Evolutionary conservation across 345 rosid species (phyloP).

Genomic region (Rhizophora apiculata): DNA sequence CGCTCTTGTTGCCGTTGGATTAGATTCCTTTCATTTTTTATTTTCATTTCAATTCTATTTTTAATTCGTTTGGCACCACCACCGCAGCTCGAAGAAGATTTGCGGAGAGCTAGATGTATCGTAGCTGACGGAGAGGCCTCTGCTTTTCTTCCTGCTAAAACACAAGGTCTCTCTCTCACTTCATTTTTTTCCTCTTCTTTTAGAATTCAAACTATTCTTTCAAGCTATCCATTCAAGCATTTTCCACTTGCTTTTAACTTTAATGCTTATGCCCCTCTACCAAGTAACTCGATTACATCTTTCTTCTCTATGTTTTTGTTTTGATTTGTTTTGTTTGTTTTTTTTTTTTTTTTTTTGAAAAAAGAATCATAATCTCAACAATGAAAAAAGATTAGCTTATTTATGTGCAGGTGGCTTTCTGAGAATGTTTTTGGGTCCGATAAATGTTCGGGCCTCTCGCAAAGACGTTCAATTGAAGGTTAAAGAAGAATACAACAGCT

Average conservation of each 20-base stretch:
- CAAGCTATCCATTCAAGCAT: no score
- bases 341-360: not conserved
- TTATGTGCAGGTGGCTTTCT: constrained; percentile 56
- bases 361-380: not conserved
- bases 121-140: constrained; percentile 82
- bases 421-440: constrained; percentile 87
- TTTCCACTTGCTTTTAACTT: no score
- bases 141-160: constrained; percentile 63
- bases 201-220: not conserved
- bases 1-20: no score
- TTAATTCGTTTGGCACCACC: no score
- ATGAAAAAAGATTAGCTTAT: not conserved
- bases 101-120: constrained; percentile 69
- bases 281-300: no score
- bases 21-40: no score
- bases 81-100: constrained; percentile 75
- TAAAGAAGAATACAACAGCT: constrained; percentile 96
- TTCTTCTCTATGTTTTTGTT: no score
- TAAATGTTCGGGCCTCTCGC: constrained; percentile 83
- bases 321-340: not conserved
- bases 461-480: constrained; percentile 88
- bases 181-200: not conserved
- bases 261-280: no score
- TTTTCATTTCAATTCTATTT: no score
- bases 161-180: constrained; percentile 45